Evolutionary conservation across 1,284 basidiomycete species (phyloP).

Genomic region (Ganoderma lingzhi): DNA sequence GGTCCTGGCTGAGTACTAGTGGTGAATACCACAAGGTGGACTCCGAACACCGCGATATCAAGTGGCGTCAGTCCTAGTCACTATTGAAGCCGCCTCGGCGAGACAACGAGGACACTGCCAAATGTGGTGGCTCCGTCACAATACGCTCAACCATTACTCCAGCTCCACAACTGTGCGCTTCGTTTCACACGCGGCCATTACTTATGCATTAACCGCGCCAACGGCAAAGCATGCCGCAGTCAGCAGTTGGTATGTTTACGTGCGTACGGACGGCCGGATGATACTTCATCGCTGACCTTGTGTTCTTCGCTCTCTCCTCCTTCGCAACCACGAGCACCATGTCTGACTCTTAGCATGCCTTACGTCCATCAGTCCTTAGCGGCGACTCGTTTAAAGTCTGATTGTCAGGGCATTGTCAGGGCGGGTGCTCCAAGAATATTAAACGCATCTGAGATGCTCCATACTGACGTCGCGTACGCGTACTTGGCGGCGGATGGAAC

Average conservation of each 20-base stretch:
- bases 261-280: not conserved
- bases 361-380: constrained; percentile 4
- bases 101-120: constrained; percentile 6
- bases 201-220: not conserved
- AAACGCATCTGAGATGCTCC: constrained; percentile 4
- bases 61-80: not conserved
- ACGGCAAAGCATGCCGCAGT: not conserved
- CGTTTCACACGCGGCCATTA: not conserved
- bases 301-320: not conserved
- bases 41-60: constrained; percentile 20
- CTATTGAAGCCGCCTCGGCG: constrained; percentile 1
- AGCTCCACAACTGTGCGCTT: not conserved
- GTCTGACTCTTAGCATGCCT: not conserved
- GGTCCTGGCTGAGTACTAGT: not conserved
- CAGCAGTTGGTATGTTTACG: not conserved
- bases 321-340: not conserved
- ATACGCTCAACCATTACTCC: constrained; percentile 1
- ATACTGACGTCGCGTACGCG: not conserved
- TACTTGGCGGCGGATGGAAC: not conserved
- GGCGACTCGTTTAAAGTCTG: constrained; percentile 11
- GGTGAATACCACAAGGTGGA: constrained; percentile 6
- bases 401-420: constrained; percentile 7
- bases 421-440: constrained; percentile 17
- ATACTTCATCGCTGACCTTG: not conserved
- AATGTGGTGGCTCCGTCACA: not conserved